Evolutionary conservation across 2,329 filamentous ascomycete species (phyloP).

Genomic region (Beauveria scarabaeidicola): DNA sequence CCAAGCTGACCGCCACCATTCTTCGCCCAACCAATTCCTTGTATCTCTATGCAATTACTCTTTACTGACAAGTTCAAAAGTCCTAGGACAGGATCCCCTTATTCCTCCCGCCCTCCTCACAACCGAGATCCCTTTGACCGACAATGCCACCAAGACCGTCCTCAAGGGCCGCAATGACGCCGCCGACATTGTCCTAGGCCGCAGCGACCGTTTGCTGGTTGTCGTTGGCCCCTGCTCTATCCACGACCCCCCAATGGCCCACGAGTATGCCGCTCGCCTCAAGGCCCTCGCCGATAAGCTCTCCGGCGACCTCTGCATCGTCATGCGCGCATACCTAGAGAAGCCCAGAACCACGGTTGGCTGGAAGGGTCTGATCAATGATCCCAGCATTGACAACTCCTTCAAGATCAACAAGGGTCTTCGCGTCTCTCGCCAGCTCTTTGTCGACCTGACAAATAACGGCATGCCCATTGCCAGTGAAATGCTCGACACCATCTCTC

Average conservation of each 20-base stretch:
- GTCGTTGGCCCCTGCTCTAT: constrained; percentile 95
- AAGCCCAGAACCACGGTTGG: constrained; percentile 97
- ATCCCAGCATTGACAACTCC: constrained; percentile 93
- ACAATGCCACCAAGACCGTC: constrained; percentile 56
- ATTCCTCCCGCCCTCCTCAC: constrained; percentile 83
- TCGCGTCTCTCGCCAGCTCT: constrained; percentile 83
- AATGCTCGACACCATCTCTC: constrained; percentile 98
- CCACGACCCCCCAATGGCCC: constrained; percentile 80
- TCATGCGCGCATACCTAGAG: constrained; percentile 98
- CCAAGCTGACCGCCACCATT: neutral
- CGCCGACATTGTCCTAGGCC: constrained; percentile 67
- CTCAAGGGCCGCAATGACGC: constrained; percentile 60
- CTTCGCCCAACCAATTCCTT: neutral
- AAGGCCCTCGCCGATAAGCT: constrained; percentile 72
- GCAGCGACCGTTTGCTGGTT: constrained; percentile 81
- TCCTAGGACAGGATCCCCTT: constrained; percentile 87
- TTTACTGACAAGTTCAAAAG: constrained; percentile 35
- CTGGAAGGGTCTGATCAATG: constrained; percentile 99
- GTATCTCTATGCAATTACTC: too few relatives aligned
- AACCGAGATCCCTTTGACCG: constrained; percentile 69
- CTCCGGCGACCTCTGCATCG: constrained; percentile 73
- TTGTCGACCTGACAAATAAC: constrained; percentile 74
- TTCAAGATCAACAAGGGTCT: constrained; percentile 99
- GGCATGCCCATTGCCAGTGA: constrained; percentile 95
- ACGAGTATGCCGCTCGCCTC: constrained; percentile 80